Percentiles rank a stretch among this genome's conserved stretches.
phyloP scores from a whole-genome alignment of 1,284 basidiomycete species.

The Ustilago nuda region DNA sequence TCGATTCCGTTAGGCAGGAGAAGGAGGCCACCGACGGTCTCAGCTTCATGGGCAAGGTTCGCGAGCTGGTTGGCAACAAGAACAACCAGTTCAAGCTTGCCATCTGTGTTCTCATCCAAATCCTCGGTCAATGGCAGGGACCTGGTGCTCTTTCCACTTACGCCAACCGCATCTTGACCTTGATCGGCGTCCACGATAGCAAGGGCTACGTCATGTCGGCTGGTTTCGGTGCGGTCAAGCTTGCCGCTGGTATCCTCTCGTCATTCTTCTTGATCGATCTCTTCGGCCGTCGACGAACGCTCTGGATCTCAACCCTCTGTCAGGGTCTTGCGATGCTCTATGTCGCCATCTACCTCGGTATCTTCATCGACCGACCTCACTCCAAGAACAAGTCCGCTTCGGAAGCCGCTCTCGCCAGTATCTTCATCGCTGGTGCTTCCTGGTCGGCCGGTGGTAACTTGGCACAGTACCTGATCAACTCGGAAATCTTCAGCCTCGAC shows the following conservation, averaged over 20 bases:
- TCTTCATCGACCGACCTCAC: slow-evolving; percentile 43
- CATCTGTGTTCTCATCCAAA: slow-evolving; percentile 40
- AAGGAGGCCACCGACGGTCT: slow-evolving; percentile 40
- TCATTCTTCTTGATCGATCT: slow-evolving; percentile 53
- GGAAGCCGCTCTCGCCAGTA: slow-evolving; percentile 37
- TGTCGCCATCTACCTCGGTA: slow-evolving; percentile 46
- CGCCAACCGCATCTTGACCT: slow-evolving; percentile 44
- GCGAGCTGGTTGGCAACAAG: slow-evolving; percentile 35
- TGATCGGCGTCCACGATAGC: slow-evolving; percentile 43
- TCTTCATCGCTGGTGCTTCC: slow-evolving; percentile 49
- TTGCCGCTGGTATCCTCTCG: slow-evolving; percentile 44
- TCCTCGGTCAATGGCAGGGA: slow-evolving; percentile 48
- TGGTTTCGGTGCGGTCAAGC: slow-evolving; percentile 51
- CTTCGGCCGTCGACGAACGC: slow-evolving; percentile 48
- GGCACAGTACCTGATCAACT: slow-evolving; percentile 51
- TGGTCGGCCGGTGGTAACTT: slow-evolving; percentile 51
- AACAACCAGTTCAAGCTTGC: slow-evolving; percentile 55
- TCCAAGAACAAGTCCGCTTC: slow-evolving; percentile 32
- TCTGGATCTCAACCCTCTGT: slow-evolving; percentile 36
- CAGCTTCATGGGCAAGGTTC: slow-evolving; percentile 32
- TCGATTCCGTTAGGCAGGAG: slow-evolving; percentile 40
- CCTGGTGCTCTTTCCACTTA: slow-evolving; percentile 51
- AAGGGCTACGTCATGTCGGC: slow-evolving; percentile 47
- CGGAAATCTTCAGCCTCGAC: slow-evolving; percentile 47
- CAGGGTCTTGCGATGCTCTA: slow-evolving; percentile 51